These are phyloP conservation scores for Russula foetens DNA, from an alignment of 768 basidiomycete genomes.

Conservation along the genomic window DNA sequence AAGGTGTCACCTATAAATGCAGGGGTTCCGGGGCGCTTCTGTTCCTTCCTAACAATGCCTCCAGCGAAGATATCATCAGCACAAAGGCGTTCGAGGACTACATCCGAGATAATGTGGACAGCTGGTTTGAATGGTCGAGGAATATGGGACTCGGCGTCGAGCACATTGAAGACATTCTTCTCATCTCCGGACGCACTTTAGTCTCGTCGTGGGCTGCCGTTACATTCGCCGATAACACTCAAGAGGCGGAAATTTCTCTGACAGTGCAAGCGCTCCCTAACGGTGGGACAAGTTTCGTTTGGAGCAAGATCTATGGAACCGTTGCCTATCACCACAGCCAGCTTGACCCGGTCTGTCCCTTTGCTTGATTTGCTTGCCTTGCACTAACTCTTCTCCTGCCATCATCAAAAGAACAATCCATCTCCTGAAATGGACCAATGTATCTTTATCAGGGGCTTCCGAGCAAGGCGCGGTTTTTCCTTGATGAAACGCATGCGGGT, in stretches of 20 bases:
- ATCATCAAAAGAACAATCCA: no score
- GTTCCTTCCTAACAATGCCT: background rate
- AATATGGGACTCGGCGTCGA: background rate
- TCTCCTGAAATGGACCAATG: no score
- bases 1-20: background rate
- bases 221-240: background rate
- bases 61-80: background rate
- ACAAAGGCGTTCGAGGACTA: background rate
- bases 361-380: no score
- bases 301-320: no score
- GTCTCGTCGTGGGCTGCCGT: slow-evolving; percentile 2
- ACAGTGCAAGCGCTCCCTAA: no score
- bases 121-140: background rate
- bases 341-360: no score
- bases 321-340: no score
- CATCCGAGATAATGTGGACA: background rate
- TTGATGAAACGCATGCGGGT: no score
- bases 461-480: no score
- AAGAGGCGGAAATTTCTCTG: background rate
- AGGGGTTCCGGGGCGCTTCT: background rate
- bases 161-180: slow-evolving; percentile 8
- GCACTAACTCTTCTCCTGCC: background rate
- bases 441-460: no score
- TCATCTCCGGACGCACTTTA: slow-evolving; percentile 3
- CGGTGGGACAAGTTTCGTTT: no score